Evolutionary conservation across 2,329 filamentous ascomycete species (phyloP).

Genomic region (Domatiomyces globalis): DNA sequence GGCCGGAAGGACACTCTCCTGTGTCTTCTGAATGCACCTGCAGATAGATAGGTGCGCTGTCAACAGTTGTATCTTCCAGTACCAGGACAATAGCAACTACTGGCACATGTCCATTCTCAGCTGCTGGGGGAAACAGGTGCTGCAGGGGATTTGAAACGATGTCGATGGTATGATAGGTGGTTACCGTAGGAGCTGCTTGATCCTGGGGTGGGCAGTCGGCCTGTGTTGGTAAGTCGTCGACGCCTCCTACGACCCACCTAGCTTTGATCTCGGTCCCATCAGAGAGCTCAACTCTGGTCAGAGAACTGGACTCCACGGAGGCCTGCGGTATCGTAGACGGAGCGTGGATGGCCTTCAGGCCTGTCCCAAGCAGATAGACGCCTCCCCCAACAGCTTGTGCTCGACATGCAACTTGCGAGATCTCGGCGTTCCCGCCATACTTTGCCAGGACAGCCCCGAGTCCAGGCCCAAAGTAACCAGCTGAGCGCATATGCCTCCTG

Average conservation of each 20-base stretch:
- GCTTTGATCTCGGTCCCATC: slow-evolving; percentile 26
- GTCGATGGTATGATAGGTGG: slow-evolving; percentile 36
- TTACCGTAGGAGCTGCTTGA: background rate
- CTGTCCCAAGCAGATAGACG: slow-evolving; percentile 71
- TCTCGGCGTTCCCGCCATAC: slow-evolving; percentile 80
- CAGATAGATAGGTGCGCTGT: slow-evolving; percentile 40
- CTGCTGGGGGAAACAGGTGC: slow-evolving; percentile 52
- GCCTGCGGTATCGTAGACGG: background rate
- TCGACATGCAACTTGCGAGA: slow-evolving; percentile 81
- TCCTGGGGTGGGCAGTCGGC: background rate
- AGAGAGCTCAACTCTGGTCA: slow-evolving; percentile 22
- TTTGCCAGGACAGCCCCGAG: slow-evolving; percentile 85
- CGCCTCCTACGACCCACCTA: slow-evolving; percentile 25
- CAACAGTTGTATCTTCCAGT: slow-evolving; percentile 17
- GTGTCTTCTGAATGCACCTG: slow-evolving; percentile 77
- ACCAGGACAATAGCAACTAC: slow-evolving; percentile 45
- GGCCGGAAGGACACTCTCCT: slow-evolving; percentile 73
- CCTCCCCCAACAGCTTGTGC: slow-evolving; percentile 82
- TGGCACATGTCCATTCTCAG: slow-evolving; percentile 63
- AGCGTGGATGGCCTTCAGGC: slow-evolving; percentile 33
- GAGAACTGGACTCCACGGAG: slow-evolving; percentile 10
- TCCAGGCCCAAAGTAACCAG: slow-evolving; percentile 73
- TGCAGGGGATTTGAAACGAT: slow-evolving; percentile 54
- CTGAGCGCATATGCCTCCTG: slow-evolving; percentile 66
- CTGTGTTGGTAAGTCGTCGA: slow-evolving; percentile 21